Conservation (phyloP, 352 stramenopile genomes). For the Phytophthora chlamydospora region DNA sequence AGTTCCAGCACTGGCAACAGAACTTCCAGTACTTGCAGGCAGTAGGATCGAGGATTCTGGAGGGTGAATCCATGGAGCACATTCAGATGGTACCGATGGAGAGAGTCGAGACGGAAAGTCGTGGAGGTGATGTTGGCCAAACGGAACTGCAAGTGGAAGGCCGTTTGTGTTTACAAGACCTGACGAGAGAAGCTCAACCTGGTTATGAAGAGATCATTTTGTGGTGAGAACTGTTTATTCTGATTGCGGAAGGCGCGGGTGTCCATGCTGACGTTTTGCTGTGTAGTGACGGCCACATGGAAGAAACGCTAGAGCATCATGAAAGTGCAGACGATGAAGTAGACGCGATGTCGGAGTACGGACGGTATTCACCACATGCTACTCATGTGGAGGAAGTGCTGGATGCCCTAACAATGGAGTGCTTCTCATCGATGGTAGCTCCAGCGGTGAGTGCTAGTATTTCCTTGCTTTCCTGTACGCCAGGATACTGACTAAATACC, state of each 20-base stretch:
- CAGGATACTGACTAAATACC: conserved; percentile 1
- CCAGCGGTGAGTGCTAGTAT: conserved; percentile 24
- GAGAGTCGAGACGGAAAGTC: neutral
- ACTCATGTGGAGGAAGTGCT: conserved; percentile 41
- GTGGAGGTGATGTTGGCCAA: neutral
- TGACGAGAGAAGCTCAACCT: conserved; percentile 7
- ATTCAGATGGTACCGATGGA: conserved; percentile 35
- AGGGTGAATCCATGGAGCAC: conserved; percentile 44
- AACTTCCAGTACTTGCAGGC: conserved; percentile 56
- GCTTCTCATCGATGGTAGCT: conserved; percentile 31
- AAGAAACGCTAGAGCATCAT: conserved; percentile 46
- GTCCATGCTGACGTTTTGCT: neutral
- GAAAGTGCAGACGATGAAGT: conserved; percentile 11
- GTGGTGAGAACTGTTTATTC: conserved; percentile 7
- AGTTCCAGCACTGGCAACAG: conserved; percentile 54
- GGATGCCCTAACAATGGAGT: conserved; percentile 47
- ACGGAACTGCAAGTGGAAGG: conserved; percentile 23
- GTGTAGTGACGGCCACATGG: conserved; percentile 50
- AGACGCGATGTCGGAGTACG: neutral
- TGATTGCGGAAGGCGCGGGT: neutral
- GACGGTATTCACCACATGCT: conserved; percentile 23
- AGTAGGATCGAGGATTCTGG: conserved; percentile 30
- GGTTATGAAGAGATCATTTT: conserved; percentile 28
- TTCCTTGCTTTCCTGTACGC: neutral
- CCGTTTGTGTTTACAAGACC: conserved; percentile 16